Base-by-base conservation (phyloP, 345 rosid genomes). In the Gossypium arboreum region DNA sequence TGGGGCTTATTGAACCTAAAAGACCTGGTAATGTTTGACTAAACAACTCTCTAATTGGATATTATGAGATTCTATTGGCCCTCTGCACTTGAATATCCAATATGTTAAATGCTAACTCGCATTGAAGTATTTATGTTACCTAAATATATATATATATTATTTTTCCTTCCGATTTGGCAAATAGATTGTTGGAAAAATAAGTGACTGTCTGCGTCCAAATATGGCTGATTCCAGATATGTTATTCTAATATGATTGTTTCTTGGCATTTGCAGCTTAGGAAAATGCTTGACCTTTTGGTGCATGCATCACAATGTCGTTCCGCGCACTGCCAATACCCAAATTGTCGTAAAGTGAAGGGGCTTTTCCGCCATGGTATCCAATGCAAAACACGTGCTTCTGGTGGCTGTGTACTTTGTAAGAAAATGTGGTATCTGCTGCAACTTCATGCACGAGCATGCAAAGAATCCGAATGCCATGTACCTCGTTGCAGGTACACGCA, bases 341-440 rank as follows among this genome's bases (percentile, higher is more conserved):
- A 58, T 58, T 58, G 62, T 58, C 34, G 62, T 2, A 96, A 96
- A 83, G 99, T 96, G 80, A 96, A 93, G 83, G 98, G 94, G 55
- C 92, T 96, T 52, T 96, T 93, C 85, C 89, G 97, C 71, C 99
- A 96, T 83, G 98, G 97, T 43, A 84, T 93, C 63, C 90, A 89
- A 56, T 96, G 99, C 92, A 89, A 79, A 81, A 79, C 65, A 58
- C 99, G 99, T 68, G 93, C 94, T 29, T 85, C 99, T 76, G 94
- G 97, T 63, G 99, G 99, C 73, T 96, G 99, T 81, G 87, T 84
- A 81, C 84, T 93, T 34, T 96, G 98, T 81, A 93, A 96, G 86
- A 89, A 85, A 81, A 93, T 95, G 99, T 95, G 99, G 99, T 90
- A 93, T 88, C 96, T 95, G 68, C 85, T 95, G 71, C 98, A 93